phyloP scores from a whole-genome alignment of 805 yeast species.

The Candida boleticola region DNA sequence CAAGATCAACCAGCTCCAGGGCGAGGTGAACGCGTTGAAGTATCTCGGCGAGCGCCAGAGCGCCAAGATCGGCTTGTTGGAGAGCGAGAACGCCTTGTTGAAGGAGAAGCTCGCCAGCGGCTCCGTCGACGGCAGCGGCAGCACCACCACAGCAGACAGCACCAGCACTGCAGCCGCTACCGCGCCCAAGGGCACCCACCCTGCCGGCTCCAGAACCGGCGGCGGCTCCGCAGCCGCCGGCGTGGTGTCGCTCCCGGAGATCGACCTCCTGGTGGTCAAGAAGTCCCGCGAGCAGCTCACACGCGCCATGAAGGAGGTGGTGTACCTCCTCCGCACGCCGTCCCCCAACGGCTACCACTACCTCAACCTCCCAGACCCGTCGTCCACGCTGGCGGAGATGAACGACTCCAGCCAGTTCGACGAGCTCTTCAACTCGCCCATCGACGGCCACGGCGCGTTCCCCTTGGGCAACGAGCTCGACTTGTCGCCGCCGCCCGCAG shows the following conservation, averaged over 20 bases:
- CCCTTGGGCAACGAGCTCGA: not conserved
- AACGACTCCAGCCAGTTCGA: constrained; percentile 8
- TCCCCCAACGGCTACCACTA: constrained; percentile 15
- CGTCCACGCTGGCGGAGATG: constrained; percentile 15
- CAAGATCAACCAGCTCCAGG: constrained; percentile 49
- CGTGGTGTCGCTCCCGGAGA: constrained; percentile 23
- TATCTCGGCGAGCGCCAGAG: constrained; percentile 42
- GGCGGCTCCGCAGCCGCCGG: not conserved
- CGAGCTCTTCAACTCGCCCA: constrained; percentile 7
- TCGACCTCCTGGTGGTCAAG: constrained; percentile 31
- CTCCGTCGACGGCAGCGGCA: not conserved
- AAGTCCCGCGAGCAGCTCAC: constrained; percentile 32
- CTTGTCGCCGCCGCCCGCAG: constrained; percentile 13
- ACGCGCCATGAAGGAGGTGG: constrained; percentile 35
- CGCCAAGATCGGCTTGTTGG: constrained; percentile 36
- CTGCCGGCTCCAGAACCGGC: not conserved
- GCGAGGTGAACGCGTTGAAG: constrained; percentile 47
- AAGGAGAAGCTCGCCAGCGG: constrained; percentile 1
- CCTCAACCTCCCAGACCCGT: constrained; percentile 21
- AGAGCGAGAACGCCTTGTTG: constrained; percentile 20
- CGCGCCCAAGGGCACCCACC: constrained; percentile 6
- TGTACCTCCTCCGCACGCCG: constrained; percentile 31
- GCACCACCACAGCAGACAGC: not conserved
- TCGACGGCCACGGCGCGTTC: constrained; percentile 8
- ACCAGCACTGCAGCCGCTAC: not conserved